Base-by-base conservation (phyloP, 768 basidiomycete species). In the Crucibulum laeve region DNA sequence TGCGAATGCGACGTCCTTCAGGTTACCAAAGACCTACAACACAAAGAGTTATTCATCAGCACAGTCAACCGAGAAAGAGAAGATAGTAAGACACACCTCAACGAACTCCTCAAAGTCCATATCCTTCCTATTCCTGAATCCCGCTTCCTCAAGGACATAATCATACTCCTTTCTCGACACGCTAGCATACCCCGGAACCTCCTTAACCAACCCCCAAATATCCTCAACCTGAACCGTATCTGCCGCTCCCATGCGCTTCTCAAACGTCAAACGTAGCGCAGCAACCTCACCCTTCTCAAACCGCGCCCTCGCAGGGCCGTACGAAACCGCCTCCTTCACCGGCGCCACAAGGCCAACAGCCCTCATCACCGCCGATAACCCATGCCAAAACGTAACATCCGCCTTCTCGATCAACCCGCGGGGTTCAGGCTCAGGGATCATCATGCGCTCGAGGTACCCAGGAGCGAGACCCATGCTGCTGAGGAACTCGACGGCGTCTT, bases 61-160 rank as follows among this genome's bases (percentile, higher is more conserved):
- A 24, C 18, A 40, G 42, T 7, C 10, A 28, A 36, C 1, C 25
- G 44, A 41, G 24, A 45, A 42, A 32, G 36, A 44, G n/a, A n/a
- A n/a, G n/a, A n/a, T n/a, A n/a, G n/a, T n/a, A 14, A 48, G 44
- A 65, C 81, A 13, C 51, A 89, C 88, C 79, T 94, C 91, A 38
- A 93, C 70, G 60, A 94, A 94, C 57, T 90, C 88, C 50, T 94
- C 87, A 54, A 91, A 80, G 48, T 83, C 80, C 38, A 96, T 64
- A 21, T 75, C 73, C 23, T 63, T 61, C 53, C 72, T 68, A 15
- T 63, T 62, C 39, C 68, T 63, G 60, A 88, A 79, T 3, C 88
- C 92, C 47, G 85, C 82, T 59, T 86, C 82, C 43, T 74, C 73
- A 40, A 94, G 71, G 1, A 91, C 88, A 58, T 89, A 85, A 25